These are phyloP conservation scores for Neopestalotiopsis rosae DNA, from an alignment of 2,329 filamentous ascomycete species.

Conservation along the genomic window DNA sequence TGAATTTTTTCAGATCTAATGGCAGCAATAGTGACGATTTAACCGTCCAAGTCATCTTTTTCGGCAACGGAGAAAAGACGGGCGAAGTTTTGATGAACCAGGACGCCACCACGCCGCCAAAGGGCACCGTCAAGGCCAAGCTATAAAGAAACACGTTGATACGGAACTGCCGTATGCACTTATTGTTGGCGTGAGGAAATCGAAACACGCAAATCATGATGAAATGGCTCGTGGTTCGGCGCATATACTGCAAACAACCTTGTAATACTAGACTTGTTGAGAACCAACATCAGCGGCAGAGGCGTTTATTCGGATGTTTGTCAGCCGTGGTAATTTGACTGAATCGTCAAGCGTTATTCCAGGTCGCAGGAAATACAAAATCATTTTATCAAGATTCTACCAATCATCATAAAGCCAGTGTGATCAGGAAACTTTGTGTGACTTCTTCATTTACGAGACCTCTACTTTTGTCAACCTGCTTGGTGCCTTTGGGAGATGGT, in stretches of 20 bases:
- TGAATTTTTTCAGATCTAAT: background rate
- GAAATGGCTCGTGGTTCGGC: background rate
- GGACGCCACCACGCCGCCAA: conserved; percentile 75
- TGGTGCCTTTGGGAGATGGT: too few relatives aligned
- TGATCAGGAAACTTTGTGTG: too few relatives aligned
- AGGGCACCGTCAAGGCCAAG: conserved; percentile 37
- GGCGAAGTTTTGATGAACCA: conserved; percentile 84
- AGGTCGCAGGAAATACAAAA: background rate
- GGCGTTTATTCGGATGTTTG: background rate
- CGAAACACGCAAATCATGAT: background rate
- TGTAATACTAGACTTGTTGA: background rate
- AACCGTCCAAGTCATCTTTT: conserved; percentile 98
- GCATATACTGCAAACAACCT: background rate
- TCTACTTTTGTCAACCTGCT: too few relatives aligned
- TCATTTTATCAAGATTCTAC: background rate
- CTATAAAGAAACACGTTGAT: conserved; percentile 26
- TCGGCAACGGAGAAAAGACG: conserved; percentile 78
- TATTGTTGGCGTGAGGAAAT: background rate
- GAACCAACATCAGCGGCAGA: background rate
- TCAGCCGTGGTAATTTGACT: background rate
- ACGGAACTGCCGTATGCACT: too few relatives aligned
- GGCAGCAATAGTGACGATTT: conserved; percentile 76
- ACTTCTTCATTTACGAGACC: too few relatives aligned
- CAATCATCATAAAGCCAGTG: too few relatives aligned
- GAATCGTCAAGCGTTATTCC: background rate